A percentile compares a stretch with the other conserved stretches of the same genome.
phyloP scores from a whole-genome alignment of 225 moss, liverwort and hornwort species.

The Polytrichum formosum region DNA sequence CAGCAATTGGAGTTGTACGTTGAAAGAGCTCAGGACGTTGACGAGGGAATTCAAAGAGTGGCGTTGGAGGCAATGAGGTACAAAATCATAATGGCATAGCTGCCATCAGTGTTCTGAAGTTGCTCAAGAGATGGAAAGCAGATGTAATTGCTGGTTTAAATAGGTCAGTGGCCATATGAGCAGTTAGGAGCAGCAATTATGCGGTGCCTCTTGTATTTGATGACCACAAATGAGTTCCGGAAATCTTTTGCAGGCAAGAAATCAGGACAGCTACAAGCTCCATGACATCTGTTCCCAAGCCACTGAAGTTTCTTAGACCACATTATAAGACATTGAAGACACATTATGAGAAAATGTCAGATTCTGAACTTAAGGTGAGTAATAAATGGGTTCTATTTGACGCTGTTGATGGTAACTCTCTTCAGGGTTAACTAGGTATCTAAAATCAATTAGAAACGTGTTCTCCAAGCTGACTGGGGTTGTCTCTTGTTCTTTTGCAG shows the following conservation, averaged over 20 bases:
- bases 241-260: constrained; percentile 65
- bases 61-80: constrained; percentile 98
- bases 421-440: background rate
- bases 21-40: constrained; percentile 82
- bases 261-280: constrained; percentile 98
- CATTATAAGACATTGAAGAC: constrained; percentile 84
- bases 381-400: background rate
- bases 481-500: constrained; percentile 30
- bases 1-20: constrained; percentile 97
- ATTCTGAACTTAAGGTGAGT: constrained; percentile 72
- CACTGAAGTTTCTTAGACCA: constrained; percentile 92
- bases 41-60: constrained; percentile 71
- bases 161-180: too few species aligned
- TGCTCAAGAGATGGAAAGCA: too few species aligned
- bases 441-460: too few species aligned
- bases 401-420: background rate
- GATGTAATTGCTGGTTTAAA: too few species aligned
- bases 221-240: background rate
- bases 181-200: too few species aligned
- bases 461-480: background rate
- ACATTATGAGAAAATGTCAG: constrained; percentile 75
- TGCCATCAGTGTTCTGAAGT: too few species aligned
- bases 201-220: background rate
- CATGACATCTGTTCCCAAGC: constrained; percentile 99
- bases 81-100: background rate